Conservation (phyloP, 768 basidiomycete genomes). For the Hericium rajendrae region DNA sequence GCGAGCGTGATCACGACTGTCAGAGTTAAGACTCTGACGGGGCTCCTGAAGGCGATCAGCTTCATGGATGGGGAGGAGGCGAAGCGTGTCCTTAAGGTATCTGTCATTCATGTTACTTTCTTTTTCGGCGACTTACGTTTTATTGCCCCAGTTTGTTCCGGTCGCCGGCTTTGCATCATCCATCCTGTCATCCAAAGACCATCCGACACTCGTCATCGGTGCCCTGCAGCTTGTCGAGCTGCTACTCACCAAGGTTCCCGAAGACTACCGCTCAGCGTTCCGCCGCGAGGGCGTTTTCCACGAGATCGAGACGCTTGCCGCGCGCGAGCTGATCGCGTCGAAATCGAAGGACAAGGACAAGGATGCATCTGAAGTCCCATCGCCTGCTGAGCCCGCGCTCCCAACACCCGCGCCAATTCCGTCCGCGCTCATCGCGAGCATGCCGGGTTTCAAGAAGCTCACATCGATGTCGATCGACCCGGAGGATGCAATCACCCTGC, state of each 20-base stretch:
- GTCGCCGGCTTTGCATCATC: constrained; percentile 93
- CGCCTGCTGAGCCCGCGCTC: constrained; percentile 27
- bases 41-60: constrained; percentile 82
- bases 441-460: constrained; percentile 61
- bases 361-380: constrained; percentile 27
- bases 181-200: constrained; percentile 87
- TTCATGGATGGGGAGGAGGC: constrained; percentile 76
- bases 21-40: constrained; percentile 81
- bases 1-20: constrained; percentile 87
- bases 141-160: constrained; percentile 64
- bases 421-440: constrained; percentile 31
- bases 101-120: neutral
- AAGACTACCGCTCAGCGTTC: constrained; percentile 82
- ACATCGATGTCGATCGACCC: constrained; percentile 66
- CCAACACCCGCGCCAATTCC: constrained; percentile 27
- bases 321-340: constrained; percentile 44
- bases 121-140: constrained; percentile 4
- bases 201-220: constrained; percentile 74
- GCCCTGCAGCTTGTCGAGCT: constrained; percentile 92
- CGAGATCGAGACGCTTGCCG: constrained; percentile 76
- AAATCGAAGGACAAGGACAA: constrained; percentile 44
- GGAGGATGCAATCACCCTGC: constrained; percentile 84
- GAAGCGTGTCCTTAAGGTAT: constrained; percentile 36
- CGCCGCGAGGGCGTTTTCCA: constrained; percentile 94
- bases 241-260: constrained; percentile 73